Evolutionary conservation across 2,329 filamentous ascomycete genomes (phyloP).

Genomic region (Aspergillus sp.): DNA sequence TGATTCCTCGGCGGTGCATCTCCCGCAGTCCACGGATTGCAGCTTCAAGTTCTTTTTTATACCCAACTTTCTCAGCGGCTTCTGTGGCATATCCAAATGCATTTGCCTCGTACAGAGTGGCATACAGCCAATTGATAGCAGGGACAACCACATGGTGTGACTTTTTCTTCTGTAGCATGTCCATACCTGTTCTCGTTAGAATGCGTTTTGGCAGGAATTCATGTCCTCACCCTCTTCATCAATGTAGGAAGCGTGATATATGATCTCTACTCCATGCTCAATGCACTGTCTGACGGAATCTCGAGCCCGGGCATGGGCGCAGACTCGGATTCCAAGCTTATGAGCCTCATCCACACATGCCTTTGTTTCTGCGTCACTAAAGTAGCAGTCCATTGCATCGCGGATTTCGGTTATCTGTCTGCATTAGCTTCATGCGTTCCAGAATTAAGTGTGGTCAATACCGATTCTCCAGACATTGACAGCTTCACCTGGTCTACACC

Average conservation of each 20-base stretch:
- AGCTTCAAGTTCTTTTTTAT: constrained; percentile 43
- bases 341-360: constrained; percentile 52
- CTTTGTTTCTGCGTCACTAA: constrained; percentile 46
- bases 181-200: constrained; percentile 7
- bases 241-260: constrained; percentile 49
- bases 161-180: constrained; percentile 39
- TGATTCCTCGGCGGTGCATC: constrained; percentile 45
- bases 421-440: neutral
- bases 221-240: constrained; percentile 34
- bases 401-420: constrained; percentile 21
- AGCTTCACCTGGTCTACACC: constrained; percentile 48
- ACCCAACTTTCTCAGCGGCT: constrained; percentile 47
- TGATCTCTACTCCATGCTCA: constrained; percentile 48
- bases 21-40: constrained; percentile 43
- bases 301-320: constrained; percentile 47
- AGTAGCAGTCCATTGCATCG: constrained; percentile 44
- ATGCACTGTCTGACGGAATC: constrained; percentile 48
- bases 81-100: constrained; percentile 44
- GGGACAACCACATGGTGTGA: constrained; percentile 43
- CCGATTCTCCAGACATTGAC: constrained; percentile 30
- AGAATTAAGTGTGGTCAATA: neutral
- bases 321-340: constrained; percentile 31
- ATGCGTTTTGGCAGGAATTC: neutral
- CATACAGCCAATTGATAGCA: constrained; percentile 46
- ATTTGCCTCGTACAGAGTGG: constrained; percentile 39